phyloP scores from a whole-genome alignment of 352 stramenopile species.

The Phytophthora pinifolia region DNA sequence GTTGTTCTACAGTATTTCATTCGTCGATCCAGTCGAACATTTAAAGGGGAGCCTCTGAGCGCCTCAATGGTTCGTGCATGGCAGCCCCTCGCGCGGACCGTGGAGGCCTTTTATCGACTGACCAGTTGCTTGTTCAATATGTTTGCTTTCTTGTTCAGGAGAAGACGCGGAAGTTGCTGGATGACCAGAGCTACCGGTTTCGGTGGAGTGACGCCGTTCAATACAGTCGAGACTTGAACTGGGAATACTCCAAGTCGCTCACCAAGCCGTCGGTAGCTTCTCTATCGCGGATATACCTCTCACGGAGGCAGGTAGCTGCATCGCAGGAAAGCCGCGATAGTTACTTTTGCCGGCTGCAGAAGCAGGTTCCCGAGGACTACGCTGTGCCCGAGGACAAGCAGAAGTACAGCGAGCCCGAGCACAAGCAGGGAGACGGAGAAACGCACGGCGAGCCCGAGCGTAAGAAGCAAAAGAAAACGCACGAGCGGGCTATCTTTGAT shows the following conservation, averaged over 20 bases:
- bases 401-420: slow-evolving; percentile 25
- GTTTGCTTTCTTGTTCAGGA: no score
- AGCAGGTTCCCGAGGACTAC: slow-evolving; percentile 54
- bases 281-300: no score
- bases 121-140: not conserved
- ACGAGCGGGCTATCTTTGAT: slow-evolving; percentile 4
- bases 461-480: slow-evolving; percentile 36
- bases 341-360: slow-evolving; percentile 42
- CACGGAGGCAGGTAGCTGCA: no score
- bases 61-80: slow-evolving; percentile 28
- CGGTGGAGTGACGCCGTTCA: slow-evolving; percentile 47
- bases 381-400: slow-evolving; percentile 27
- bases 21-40: slow-evolving; percentile 15
- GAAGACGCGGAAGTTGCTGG: slow-evolving; percentile 42
- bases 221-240: slow-evolving; percentile 47
- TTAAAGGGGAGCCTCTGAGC: slow-evolving; percentile 11
- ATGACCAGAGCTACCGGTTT: slow-evolving; percentile 51
- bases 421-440: no score
- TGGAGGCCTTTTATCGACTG: not conserved
- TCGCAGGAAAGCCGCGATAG: slow-evolving; percentile 36
- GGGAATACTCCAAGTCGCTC: slow-evolving; percentile 47
- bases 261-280: slow-evolving; percentile 20
- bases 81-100: not conserved
- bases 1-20: slow-evolving; percentile 3
- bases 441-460: slow-evolving; percentile 34